Evolutionary conservation across 202 grass and related monocot species (phyloP).

Genomic region (Setaria viridis): DNA sequence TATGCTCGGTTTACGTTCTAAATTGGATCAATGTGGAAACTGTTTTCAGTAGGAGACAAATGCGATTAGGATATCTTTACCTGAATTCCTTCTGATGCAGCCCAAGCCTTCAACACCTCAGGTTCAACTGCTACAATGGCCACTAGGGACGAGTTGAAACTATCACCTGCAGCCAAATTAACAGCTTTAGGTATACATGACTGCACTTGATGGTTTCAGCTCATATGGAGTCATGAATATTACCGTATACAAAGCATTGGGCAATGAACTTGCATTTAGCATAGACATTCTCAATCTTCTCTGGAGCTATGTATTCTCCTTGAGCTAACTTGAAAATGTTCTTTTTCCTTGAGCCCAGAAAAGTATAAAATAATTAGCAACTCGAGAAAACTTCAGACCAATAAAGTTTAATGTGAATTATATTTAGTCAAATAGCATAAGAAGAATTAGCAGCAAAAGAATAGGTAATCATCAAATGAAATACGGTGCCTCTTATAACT

Average conservation of each 20-base stretch:
- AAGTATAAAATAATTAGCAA: conserved; percentile 24
- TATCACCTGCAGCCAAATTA: conserved; percentile 70
- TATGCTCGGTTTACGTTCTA: neutral
- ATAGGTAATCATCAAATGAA: neutral
- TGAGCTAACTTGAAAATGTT: conserved; percentile 99
- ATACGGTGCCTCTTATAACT: neutral
- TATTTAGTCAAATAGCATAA: neutral
- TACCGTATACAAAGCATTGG: conserved; percentile 96
- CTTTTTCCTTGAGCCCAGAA: conserved; percentile 72
- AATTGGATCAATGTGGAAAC: neutral
- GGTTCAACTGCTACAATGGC: conserved; percentile 79
- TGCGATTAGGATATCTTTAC: conserved; percentile 43
- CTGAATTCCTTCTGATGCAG: conserved; percentile 88
- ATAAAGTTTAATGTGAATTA: neutral
- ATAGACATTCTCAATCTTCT: conserved; percentile 98
- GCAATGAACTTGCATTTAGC: conserved; percentile 93
- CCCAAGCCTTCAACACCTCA: conserved; percentile 86
- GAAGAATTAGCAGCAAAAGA: neutral
- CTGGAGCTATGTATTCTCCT: conserved; percentile 97
- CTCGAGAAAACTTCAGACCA: conserved; percentile 10
- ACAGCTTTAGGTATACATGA: conserved; percentile 31
- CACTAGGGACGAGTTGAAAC: conserved; percentile 85
- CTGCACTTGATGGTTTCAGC: neutral
- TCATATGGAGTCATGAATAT: conserved; percentile 27
- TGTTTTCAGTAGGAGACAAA: neutral